These are phyloP conservation scores for Nicotiana sylvestris DNA, from an alignment of 257 asterid species.

Conservation along the genomic window DNA sequence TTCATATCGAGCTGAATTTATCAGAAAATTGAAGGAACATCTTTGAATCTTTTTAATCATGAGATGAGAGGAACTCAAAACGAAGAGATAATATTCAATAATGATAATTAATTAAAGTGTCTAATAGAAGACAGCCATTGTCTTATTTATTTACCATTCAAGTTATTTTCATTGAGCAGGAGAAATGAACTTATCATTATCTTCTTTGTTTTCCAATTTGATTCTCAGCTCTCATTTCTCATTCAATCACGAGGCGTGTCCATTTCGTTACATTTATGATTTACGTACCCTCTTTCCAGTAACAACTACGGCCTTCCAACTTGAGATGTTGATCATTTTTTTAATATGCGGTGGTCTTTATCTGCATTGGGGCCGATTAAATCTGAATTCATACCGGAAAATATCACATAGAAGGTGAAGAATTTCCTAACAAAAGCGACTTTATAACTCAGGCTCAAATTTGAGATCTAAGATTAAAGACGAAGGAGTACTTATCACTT, in stretches of 20 bases:
- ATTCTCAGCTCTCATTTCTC: slow-evolving; percentile 2
- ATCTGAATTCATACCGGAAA: too few species aligned
- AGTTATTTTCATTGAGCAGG: slow-evolving; percentile 1
- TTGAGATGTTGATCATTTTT: background rate
- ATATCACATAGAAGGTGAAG: too few species aligned
- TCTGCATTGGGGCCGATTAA: too few species aligned
- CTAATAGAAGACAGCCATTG: background rate
- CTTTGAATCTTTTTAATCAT: background rate
- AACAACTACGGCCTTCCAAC: slow-evolving; percentile 17
- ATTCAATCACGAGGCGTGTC: slow-evolving; percentile 12
- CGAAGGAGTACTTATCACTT: too few species aligned
- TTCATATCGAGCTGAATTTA: background rate
- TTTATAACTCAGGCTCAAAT: too few species aligned
- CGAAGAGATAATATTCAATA: background rate
- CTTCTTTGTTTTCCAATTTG: background rate
- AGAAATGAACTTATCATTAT: slow-evolving; percentile 5
- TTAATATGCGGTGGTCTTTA: too few species aligned
- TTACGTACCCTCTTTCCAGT: slow-evolving; percentile 1
- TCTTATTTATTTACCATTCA: background rate
- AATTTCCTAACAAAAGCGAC: too few species aligned
- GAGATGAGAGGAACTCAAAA: background rate
- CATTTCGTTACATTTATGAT: slow-evolving; percentile 7
- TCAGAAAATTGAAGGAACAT: background rate
- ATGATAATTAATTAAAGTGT: too few species aligned
- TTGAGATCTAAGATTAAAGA: too few species aligned